Evolutionary conservation across 1,284 basidiomycete genomes (phyloP), one percentile per base, ranked within the genome.

Genomic region (Apiotrichum sp.): DNA sequence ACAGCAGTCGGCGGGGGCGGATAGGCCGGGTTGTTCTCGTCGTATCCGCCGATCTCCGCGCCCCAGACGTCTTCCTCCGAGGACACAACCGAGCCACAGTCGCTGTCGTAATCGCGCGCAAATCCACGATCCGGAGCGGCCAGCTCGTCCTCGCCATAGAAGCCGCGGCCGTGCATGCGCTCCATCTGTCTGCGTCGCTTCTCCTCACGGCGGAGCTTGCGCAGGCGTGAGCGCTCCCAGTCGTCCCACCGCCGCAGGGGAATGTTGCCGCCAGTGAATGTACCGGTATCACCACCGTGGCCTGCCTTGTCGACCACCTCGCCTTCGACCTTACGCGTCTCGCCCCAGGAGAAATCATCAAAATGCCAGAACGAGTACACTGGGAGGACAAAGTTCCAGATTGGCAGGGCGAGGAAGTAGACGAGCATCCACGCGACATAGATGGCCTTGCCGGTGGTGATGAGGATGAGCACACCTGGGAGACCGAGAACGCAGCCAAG

Each of bases 361-460:
- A 98, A 98, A 78, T 98, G 93, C 93, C 93, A 98, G 76, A 98
- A 98, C 32, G 93, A 88, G 77, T 97, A 97, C 4, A 93, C 79
- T 6, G 93, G 95, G 3, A 97, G 80, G 48, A 96, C 80, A 65
- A 97, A 89, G 76, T 97, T 98, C 93, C 93, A 98, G 16, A 97
- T 81, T 0, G 95, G 93, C 47, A 98, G 79, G 38, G 96, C 93
- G 52, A 87, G 62, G 14, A 99, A 82, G 78, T 98, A 98, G 67
- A 95, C 85, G 69, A 93, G 72, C 91, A 99, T 97, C 96, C 96
- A 99, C 64, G 89, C 86, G 56, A 97, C 86, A 78, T 98, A 98
- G 48, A 96, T 86, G 51, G 97, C 81, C 74, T 98, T 98, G 65
- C 92, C 78, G 6, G 93, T 96, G 22, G 95, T 95, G 71, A 98